Conservation (phyloP, 305 asterid genomes). For the Plantago coronopus region DNA sequence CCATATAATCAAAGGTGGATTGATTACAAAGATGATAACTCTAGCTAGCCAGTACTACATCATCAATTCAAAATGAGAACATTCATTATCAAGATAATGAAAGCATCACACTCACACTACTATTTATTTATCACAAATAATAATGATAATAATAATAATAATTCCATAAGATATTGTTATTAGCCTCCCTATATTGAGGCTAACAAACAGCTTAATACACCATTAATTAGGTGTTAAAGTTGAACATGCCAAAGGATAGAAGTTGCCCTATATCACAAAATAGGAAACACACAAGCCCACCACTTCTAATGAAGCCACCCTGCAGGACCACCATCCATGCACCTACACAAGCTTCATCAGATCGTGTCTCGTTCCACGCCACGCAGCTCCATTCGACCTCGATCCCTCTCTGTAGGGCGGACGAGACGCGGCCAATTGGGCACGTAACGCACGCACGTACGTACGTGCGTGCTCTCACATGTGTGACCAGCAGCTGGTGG, state of each 20-base stretch:
- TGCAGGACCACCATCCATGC: conserved; percentile 21
- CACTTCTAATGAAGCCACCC: conserved; percentile 20
- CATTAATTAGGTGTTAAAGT: not conserved
- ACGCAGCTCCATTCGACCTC: conserved; percentile 21
- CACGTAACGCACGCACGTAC: too few species aligned
- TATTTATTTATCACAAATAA: not conserved
- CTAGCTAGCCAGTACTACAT: not conserved
- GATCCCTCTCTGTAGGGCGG: conserved; percentile 9
- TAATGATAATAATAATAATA: too few species aligned
- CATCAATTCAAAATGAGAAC: not conserved
- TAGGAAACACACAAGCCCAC: conserved; percentile 19
- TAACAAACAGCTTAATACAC: not conserved
- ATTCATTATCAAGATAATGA: not conserved
- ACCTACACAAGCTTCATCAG: not conserved
- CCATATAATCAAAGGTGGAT: too few species aligned
- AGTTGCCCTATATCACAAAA: conserved; percentile 49
- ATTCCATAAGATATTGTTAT: too few species aligned
- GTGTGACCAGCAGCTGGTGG: conserved; percentile 10
- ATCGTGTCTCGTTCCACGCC: not conserved
- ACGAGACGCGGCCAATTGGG: too few species aligned
- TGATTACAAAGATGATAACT: not conserved
- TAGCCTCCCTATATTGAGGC: conserved; percentile 3
- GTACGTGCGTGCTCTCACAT: not conserved
- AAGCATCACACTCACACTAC: not conserved
- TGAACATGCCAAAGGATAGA: conserved; percentile 69